Conservation (phyloP, 805 yeast species). For the Barnettozyma siamensis region DNA sequence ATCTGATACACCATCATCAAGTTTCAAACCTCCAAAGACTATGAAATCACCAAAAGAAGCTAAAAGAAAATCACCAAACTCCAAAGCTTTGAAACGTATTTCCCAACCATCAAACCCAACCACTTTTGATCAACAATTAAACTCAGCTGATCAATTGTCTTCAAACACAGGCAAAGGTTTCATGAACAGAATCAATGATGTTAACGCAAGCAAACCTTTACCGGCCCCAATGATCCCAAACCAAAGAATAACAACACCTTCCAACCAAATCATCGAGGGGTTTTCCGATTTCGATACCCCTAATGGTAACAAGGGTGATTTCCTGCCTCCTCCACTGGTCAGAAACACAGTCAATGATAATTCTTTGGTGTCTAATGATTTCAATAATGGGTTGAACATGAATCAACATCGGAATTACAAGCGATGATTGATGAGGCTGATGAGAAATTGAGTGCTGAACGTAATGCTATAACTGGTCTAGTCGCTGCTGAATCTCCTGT, state of each 20-base stretch:
- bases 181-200: slow-evolving; percentile 1
- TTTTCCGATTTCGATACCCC: slow-evolving; percentile 5
- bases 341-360: slow-evolving; percentile 13
- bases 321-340: slow-evolving; percentile 18
- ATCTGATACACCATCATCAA: background rate
- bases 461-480: background rate
- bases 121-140: slow-evolving; percentile 16
- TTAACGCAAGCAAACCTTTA: slow-evolving; percentile 10
- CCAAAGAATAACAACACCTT: slow-evolving; percentile 19
- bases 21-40: background rate
- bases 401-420: slow-evolving; percentile 3
- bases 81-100: slow-evolving; percentile 16
- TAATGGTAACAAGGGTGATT: background rate
- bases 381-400: background rate
- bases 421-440: background rate
- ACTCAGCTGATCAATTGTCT: slow-evolving; percentile 3
- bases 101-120: slow-evolving; percentile 21
- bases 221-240: slow-evolving; percentile 19
- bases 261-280: slow-evolving; percentile 11
- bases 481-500: background rate
- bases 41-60: slow-evolving; percentile 2
- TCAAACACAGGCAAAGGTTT: slow-evolving; percentile 5
- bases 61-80: slow-evolving; percentile 5
- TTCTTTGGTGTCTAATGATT: slow-evolving; percentile 14
- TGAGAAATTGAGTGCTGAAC: background rate